Evolutionary conservation across 2,329 filamentous ascomycete species (phyloP), one percentile per base, ranked within the genome.

Genomic region (Neurospora crassa): DNA sequence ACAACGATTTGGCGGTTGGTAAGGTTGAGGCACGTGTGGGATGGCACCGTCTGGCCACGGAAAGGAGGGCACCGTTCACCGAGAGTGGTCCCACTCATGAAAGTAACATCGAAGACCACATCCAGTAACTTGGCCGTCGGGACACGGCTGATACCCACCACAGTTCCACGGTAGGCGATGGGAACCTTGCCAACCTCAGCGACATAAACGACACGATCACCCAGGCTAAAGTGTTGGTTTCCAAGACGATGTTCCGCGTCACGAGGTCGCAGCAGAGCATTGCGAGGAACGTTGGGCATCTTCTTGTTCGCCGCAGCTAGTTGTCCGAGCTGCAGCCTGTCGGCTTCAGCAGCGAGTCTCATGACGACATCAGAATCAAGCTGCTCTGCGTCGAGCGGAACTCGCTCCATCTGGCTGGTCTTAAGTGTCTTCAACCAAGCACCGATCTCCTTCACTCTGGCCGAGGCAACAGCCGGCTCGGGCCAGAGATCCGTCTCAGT

Each of bases 361-460:
- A 90, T 91, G 74, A 98, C 96, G 16, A 94, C 88, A 72, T 94
- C 91, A 0, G 94, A 97, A 80, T 99, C 96, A 5, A 99, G 89
- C 80, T 99, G 96, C 79, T 97, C 93, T 1, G 96, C 96, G 77
- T 99, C 96, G 16, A 99, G 87, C 29, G 96, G 95, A n/a, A 99
- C 96, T 74, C 91, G 91, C 81, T 98, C 95, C 76, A 99, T 96
- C 75, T 91, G 92, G 86, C 93, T 97, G 0, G 92, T 92, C 80
- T 97, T 92, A 67, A 97, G 88, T 59, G 90, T 90, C 84, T 98
- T 99, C 69, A 99, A 86, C 95, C 95, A 99, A 42, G 90, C 89
- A 37, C 90, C 92, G 73, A 99, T 97, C 79, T 98, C 96, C 83
- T 97, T 97, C 79, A 99, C 91, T 78, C 93, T 93, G 68, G 87